Base-by-base conservation (phyloP, 345 rosid species). In the Brassica napus region DNA sequence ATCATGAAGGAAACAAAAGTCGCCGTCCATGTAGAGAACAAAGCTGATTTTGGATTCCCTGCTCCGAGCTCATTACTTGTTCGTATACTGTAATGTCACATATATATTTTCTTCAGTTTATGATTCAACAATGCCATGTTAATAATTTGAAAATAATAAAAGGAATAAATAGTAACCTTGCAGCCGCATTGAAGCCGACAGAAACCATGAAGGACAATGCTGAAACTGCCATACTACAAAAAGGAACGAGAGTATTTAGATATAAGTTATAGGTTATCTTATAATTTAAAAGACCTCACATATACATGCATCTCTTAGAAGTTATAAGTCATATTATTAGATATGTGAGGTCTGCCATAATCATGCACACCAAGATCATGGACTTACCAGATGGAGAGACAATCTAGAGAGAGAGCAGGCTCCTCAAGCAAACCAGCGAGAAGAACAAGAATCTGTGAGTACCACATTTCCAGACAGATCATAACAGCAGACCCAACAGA, bases 21-120 rank as follows among this genome's bases (percentile, higher is more conserved):
- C 8, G 31, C 49, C 8, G 16, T 21, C 69, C 54, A 65, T 65
- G 69, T 10, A 35, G 69, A 65, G 30, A 65, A 65, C n/a, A 65
- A 18, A 1, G 54, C 69, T 4, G 69, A 37, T 65, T 18, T 65
- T 0, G 68, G 26, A 32, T 64, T 64, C 35, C 68, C 68, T 32
- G 68, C 68, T 64, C 68, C 68, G 14, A 64, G 68, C 12, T 64
- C 68, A 15, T 64, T 64, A 64, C 68, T 64, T 32, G 47, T 32
- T 28, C 68, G 68, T 15, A 64, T 5, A 64, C 68, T 64, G 68
- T 5, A 63, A 39, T 64, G 68, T 31, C 42, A 64, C 8, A 62
- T 5, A 5, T 30, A 14, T 30, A 0, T 14, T 5, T 28, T 16
- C 3, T 32, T 30, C 11, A 26, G 21, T 3, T 63, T 11, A 26